Evolutionary conservation across 352 stramenopile species (phyloP), one percentile per base, ranked within the genome.

Genomic region (Elongisporangium undulatum): DNA sequence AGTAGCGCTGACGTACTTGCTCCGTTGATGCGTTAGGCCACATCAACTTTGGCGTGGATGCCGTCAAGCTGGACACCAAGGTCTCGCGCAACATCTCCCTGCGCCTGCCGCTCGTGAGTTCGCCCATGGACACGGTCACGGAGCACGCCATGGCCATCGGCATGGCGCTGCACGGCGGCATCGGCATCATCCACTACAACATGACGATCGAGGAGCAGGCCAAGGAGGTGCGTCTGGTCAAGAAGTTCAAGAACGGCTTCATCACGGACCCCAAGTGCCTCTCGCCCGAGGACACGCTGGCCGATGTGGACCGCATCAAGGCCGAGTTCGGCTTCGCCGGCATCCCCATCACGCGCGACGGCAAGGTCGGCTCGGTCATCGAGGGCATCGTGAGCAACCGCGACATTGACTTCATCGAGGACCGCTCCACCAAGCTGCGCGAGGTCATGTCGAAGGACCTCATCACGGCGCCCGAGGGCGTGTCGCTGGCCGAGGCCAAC

Each of bases 111-210:
- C 93, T 99, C 26, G 94, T 99, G 24, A 98, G 88, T 17, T 99
- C 96, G 58, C 97, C 97, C 22, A 99, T 99, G 98, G 98, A 99
- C 83, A 99, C 98, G 51, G 98, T 99, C 17, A 99, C 98, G 54
- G 98, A 99, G 81, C 85, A 98, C 71, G 87, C 96, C 52, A 99
- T 99, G 97, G 98, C 98, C 52, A 99, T 99, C 63, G 89, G 90
- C 56, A 99, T 99, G 96, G 98, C 97, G 7, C 82, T 99, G 39
- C 96, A 99, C 78, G 98, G 98, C 48, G 94, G 96, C 38, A 99
- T 99, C 62, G 98, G 98, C 29, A 98, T 99, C 67, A 99, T 99
- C 68, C 98, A 99, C 82, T 99, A 99, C 78, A 99, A 99, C 90
- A 98, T 99, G 85, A 97, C 85, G 24, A 73, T 98, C 24, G 92